Percentiles rank a stretch among this genome's conserved stretches.
Conservation (phyloP, 768 basidiomycete genomes). For the Amanita fuliginea region DNA sequence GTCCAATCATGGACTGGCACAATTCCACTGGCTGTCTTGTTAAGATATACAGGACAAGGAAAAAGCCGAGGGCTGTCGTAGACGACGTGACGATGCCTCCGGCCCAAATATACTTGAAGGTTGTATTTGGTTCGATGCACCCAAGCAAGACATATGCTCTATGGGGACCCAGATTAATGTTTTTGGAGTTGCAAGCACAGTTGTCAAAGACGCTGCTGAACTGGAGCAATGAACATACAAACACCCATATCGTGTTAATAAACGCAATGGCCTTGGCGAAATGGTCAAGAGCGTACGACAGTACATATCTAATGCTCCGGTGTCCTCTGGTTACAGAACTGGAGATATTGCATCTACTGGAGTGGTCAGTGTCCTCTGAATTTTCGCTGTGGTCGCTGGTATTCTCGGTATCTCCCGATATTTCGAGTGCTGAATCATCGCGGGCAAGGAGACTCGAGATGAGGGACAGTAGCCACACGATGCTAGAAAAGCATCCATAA, state of each 20-base stretch:
- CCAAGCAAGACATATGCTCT: constrained; percentile 18
- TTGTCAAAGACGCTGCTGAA: constrained; percentile 21
- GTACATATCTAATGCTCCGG: constrained; percentile 5
- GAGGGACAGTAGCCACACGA: constrained; percentile 15
- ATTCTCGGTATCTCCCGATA: too few relatives aligned
- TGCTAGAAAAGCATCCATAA: constrained; percentile 13
- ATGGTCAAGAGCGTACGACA: constrained; percentile 18
- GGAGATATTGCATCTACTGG: constrained; percentile 5
- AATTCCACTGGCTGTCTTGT: background rate
- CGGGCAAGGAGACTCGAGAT: constrained; percentile 16
- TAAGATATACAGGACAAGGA: background rate
- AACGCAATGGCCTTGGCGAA: constrained; percentile 18
- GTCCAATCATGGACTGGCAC: too few relatives aligned
- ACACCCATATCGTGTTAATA: constrained; percentile 20
- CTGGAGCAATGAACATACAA: constrained; percentile 20
- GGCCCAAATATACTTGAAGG: background rate
- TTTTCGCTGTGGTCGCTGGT: too few relatives aligned
- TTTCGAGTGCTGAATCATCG: too few relatives aligned
- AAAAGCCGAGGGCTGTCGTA: background rate
- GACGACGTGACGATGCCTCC: background rate
- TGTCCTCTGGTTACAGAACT: background rate
- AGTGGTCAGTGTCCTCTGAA: too few relatives aligned
- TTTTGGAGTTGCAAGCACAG: constrained; percentile 24
- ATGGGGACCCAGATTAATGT: constrained; percentile 13
- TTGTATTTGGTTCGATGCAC: background rate